Conservation (phyloP, 106 monocot genomes). For the Dendrobium nobile region DNA sequence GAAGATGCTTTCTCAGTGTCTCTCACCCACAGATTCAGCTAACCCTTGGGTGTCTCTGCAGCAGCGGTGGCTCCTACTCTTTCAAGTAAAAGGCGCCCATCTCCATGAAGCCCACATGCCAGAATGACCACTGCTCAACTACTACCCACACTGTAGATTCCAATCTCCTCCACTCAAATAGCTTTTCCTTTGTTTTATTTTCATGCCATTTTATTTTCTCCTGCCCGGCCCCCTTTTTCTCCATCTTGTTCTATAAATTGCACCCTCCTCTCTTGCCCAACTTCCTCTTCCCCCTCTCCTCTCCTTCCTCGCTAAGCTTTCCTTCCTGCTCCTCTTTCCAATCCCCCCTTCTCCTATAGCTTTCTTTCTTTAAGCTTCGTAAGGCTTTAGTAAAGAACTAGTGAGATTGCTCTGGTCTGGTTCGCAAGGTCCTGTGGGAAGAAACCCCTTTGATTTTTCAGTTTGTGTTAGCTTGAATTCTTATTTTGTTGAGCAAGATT, state of each 20-base stretch:
- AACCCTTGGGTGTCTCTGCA: too few relatives aligned
- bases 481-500: neutral
- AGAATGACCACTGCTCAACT: neutral
- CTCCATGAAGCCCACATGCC: neutral
- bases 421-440: too few relatives aligned
- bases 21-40: too few relatives aligned
- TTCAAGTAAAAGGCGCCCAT: too few relatives aligned
- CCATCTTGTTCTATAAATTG: slow-evolving; percentile 30
- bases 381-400: neutral
- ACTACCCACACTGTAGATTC: neutral
- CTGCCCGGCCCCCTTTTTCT: neutral
- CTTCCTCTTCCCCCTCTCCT: slow-evolving; percentile 16
- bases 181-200: neutral
- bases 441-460: neutral
- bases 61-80: too few relatives aligned
- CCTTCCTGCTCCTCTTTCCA: neutral
- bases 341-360: neutral
- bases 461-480: too few relatives aligned
- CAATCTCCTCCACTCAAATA: neutral
- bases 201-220: neutral
- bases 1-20: too few relatives aligned
- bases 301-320: slow-evolving; percentile 2
- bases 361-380: neutral
- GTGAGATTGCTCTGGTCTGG: too few relatives aligned
- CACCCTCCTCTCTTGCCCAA: slow-evolving; percentile 9